Conservation (phyloP, 208 protist genomes). For the Leishmania tropica region DNA sequence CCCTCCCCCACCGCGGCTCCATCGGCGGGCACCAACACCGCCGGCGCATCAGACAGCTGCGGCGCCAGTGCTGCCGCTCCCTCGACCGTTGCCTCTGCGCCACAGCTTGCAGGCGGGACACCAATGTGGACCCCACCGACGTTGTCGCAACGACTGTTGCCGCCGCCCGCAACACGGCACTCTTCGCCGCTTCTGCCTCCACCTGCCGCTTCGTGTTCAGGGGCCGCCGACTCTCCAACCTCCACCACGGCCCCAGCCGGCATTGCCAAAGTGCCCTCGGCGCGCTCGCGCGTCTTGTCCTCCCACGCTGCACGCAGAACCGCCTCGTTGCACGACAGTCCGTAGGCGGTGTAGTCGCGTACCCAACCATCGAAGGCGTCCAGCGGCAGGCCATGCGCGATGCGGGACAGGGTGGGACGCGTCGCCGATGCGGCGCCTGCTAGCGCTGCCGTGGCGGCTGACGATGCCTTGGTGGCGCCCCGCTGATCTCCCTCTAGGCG, state of each 20-base stretch:
- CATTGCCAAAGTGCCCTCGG: not conserved
- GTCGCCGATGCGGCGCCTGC: not conserved
- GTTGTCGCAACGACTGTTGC: not conserved
- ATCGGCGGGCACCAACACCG: not conserved
- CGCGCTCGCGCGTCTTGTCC: constrained; percentile 32
- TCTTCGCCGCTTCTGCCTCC: not conserved
- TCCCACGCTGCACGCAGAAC: constrained; percentile 33
- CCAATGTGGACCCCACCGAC: not conserved
- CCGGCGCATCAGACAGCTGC: not conserved
- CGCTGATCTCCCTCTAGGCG: constrained; percentile 22
- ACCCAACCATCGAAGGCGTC: constrained; percentile 33
- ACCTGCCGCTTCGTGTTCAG: not conserved
- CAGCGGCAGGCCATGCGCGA: constrained; percentile 31
- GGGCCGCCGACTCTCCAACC: not conserved
- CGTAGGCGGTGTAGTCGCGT: constrained; percentile 47
- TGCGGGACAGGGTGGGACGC: constrained; percentile 20
- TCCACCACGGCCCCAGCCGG: not conserved
- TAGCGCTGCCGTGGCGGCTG: not conserved
- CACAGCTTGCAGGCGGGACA: not conserved
- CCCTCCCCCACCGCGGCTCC: not conserved
- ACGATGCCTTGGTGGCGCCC: not conserved
- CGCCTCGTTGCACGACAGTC: constrained; percentile 28
- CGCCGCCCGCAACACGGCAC: not conserved
- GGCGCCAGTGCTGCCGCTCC: not conserved
- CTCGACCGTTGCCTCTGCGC: not conserved